Percentiles rank a stretch among this genome's conserved stretches.
Conservation (phyloP, 371 early-diverging fungal species). For the Circinella umbellata region DNA sequence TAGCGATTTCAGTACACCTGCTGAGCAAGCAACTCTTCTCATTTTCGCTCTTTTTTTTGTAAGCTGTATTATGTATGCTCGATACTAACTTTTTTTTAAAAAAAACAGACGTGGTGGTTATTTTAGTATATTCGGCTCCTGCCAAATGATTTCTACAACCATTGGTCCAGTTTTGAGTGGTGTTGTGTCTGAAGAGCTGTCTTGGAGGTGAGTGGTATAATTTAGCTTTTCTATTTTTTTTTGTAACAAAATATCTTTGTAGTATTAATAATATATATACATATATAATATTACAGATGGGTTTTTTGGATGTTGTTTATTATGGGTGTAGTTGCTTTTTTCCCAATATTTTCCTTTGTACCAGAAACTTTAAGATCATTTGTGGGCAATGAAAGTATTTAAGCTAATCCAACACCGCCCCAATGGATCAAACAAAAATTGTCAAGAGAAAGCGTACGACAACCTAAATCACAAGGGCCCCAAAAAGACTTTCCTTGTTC, state of each 20-base stretch:
- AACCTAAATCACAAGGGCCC: too few relatives aligned
- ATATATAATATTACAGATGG: conserved; percentile 22
- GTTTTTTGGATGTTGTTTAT: conserved; percentile 62
- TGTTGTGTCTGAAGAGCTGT: conserved; percentile 17
- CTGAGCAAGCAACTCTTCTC: conserved; percentile 35
- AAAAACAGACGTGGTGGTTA: conserved; percentile 47
- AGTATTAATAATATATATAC: too few relatives aligned
- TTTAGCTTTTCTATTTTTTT: background rate
- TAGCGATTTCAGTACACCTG: conserved; percentile 59
- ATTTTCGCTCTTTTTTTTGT: background rate
- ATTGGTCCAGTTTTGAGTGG: conserved; percentile 56
- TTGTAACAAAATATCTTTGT: background rate
- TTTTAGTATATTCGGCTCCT: conserved; percentile 55
- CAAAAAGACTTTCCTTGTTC: conserved; percentile 10
- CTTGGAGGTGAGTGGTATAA: conserved; percentile 4
- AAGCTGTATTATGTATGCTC: too few relatives aligned
- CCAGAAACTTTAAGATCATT: conserved; percentile 66
- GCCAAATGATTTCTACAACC: conserved; percentile 42
- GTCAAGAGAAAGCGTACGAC: background rate
- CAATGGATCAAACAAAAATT: conserved; percentile 20
- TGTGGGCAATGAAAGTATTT: conserved; percentile 39
- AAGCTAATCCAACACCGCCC: conserved; percentile 35
- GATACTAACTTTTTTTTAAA: background rate
- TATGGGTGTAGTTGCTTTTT: conserved; percentile 49
- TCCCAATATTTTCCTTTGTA: conserved; percentile 50